These are phyloP conservation scores for Podospora bellae-mahoneyi DNA, from an alignment of 495 filamentous ascomycete genomes.

Conservation along the genomic window DNA sequence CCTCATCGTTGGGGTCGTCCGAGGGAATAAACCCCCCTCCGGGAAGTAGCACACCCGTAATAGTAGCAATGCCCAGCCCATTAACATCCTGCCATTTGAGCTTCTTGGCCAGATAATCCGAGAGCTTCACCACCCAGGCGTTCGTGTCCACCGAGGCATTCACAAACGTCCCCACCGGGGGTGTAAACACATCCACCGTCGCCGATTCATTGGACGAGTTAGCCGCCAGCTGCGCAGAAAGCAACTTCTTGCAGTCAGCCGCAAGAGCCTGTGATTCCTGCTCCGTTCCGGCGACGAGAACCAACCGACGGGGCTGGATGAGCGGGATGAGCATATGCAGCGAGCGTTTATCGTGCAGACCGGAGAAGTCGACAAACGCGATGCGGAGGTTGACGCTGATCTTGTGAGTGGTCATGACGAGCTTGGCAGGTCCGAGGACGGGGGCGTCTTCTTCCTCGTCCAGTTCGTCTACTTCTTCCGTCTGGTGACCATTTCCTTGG, in stretches of 20 bases:
- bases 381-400: constrained; percentile 69
- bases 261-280: constrained; percentile 76
- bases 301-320: constrained; percentile 89
- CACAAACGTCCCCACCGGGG: constrained; percentile 62
- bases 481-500: constrained; percentile 33
- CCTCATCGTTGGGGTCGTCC: constrained; percentile 46
- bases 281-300: constrained; percentile 75
- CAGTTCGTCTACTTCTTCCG: constrained; percentile 52
- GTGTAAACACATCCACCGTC: constrained; percentile 70
- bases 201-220: constrained; percentile 33
- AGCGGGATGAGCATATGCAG: constrained; percentile 92
- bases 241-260: constrained; percentile 72
- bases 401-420: constrained; percentile 56
- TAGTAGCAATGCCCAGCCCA: constrained; percentile 80
- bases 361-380: constrained; percentile 85
- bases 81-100: constrained; percentile 93
- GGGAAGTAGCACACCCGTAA: constrained; percentile 62
- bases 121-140: constrained; percentile 91
- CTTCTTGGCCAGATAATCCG: constrained; percentile 72
- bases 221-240: constrained; percentile 51
- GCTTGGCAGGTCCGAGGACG: constrained; percentile 69
- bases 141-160: constrained; percentile 97
- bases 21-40: constrained; percentile 52
- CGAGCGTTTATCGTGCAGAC: constrained; percentile 87
- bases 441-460: constrained; percentile 54